These are phyloP conservation scores for Acanthamoeba triangularis DNA, from an alignment of 208 protist species.

Conservation along the genomic window DNA sequence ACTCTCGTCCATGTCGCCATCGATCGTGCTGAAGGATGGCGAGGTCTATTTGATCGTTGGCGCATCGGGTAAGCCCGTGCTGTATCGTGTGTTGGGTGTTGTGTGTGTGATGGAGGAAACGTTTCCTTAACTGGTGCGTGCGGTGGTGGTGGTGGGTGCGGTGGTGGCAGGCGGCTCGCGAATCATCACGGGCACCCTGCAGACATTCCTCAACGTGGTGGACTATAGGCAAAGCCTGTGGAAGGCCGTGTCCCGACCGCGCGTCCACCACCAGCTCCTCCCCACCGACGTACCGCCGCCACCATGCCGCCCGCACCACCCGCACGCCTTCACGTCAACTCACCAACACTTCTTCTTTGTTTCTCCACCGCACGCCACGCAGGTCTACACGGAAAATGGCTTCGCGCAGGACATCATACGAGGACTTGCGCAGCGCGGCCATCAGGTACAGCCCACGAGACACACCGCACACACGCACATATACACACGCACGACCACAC, in stretches of 20 bases:
- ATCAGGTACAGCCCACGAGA: background rate
- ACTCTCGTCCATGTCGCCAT: slow-evolving; percentile 86
- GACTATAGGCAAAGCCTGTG: background rate
- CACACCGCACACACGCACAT: background rate
- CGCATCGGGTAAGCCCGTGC: slow-evolving; percentile 66
- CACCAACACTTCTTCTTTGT: too few relatives aligned
- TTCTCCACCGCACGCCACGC: background rate
- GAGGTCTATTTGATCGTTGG: slow-evolving; percentile 78
- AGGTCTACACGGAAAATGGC: background rate
- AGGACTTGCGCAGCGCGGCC: background rate
- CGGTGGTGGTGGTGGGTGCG: too few relatives aligned
- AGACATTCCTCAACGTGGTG: slow-evolving; percentile 62
- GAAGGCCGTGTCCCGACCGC: slow-evolving; percentile 2
- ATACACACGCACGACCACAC: background rate
- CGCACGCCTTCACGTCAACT: background rate
- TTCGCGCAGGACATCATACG: background rate
- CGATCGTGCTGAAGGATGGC: slow-evolving; percentile 81
- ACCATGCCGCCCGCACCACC: background rate
- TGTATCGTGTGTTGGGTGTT: too few relatives aligned
- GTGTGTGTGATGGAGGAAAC: background rate
- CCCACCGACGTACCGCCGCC: background rate
- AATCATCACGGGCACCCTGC: slow-evolving; percentile 81
- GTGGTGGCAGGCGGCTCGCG: slow-evolving; percentile 70
- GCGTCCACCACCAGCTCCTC: slow-evolving; percentile 58
- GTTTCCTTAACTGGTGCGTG: background rate